Evolutionary conservation across 345 rosid species (phyloP), one percentile per base, ranked within the genome.

Genomic region (Lenwebbia sp.): DNA sequence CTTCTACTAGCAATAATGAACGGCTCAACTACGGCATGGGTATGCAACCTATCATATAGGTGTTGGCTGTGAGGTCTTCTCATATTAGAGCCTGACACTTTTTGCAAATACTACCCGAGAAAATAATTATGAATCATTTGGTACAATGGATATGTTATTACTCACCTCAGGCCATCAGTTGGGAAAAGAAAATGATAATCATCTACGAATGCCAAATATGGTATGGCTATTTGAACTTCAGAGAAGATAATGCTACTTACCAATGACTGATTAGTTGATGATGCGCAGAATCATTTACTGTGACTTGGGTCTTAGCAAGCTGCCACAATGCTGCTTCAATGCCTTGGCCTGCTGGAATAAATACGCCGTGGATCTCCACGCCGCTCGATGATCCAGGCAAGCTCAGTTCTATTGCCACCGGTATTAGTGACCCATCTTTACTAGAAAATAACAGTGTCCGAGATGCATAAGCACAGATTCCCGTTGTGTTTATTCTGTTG

Each of bases 11-110:
- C 95, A 88, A 94, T 94, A 44, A 94, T 89, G 93, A 93, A 92
- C 55, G 97, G 97, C 92, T 94, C 95, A 9, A 92, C 86, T 7
- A 94, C 92, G 15, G 94, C 95, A 86, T 92, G 95, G 76, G 97
- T 93, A 82, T 93, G 93, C 91, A 94, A 92, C 97, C 97, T 93
- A 21, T 56, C 55, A 44, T 60, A 54, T 28, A 30, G 19, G 4
- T 57, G 28, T 37, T 60, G 50, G 65, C 25, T 55, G 74, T 50
- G 51, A 44, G 52, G 50, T 33, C 28, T 83, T 4, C 40, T 26
- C 49, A 56, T 54, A 26, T 0, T 40, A n/a, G 78, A 40, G 51
- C 30, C 40, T 33, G 76, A 65, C 17, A 30, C 25, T 15, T 33
- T 37, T 33, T 37, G 78, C 47, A 33, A 70, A 37, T 33, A 70